Percentiles rank a stretch among this genome's conserved stretches.
phyloP scores from a whole-genome alignment of 345 rosid species.

The Reutealis trisperma region DNA sequence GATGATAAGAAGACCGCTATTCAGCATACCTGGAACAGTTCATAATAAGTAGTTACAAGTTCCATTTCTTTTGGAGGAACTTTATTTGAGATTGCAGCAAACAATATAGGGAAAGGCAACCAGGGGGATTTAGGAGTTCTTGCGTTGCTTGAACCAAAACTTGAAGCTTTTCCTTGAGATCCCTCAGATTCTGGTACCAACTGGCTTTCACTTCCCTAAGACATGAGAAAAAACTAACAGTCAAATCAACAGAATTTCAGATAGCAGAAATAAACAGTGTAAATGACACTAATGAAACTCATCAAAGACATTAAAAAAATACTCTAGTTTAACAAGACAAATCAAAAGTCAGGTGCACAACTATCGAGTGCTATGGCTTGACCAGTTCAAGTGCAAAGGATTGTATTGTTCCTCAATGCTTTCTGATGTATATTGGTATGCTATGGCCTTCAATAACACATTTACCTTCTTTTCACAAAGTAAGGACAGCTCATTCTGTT shows the following conservation, averaged over 20 bases:
- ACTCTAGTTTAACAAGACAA: neutral
- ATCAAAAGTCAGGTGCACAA: neutral
- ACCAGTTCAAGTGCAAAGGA: neutral
- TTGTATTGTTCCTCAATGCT: neutral
- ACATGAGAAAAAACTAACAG: slow-evolving; percentile 11
- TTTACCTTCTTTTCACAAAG: neutral
- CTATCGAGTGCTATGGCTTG: neutral
- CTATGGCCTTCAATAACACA: neutral
- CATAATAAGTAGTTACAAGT: slow-evolving; percentile 45
- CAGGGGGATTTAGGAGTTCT: slow-evolving; percentile 83
- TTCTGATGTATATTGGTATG: neutral
- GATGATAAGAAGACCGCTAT: neutral
- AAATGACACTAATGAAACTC: neutral
- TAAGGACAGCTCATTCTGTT: neutral
- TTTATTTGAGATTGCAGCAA: slow-evolving; percentile 78
- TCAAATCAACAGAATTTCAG: neutral
- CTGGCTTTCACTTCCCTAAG: slow-evolving; percentile 35
- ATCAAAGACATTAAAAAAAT: neutral
- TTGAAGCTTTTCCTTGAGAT: slow-evolving; percentile 55
- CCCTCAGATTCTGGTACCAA: slow-evolving; percentile 40
- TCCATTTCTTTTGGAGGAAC: slow-evolving; percentile 65
- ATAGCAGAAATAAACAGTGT: neutral
- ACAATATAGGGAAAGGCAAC: slow-evolving; percentile 88
- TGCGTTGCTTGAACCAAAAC: slow-evolving; percentile 55
- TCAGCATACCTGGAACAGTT: slow-evolving; percentile 61